Percentiles rank a stretch among this genome's conserved stretches.
These are phyloP conservation scores for Teratosphaeria viscida DNA, from an alignment of 2,329 filamentous ascomycete genomes.

Conservation along the genomic window DNA sequence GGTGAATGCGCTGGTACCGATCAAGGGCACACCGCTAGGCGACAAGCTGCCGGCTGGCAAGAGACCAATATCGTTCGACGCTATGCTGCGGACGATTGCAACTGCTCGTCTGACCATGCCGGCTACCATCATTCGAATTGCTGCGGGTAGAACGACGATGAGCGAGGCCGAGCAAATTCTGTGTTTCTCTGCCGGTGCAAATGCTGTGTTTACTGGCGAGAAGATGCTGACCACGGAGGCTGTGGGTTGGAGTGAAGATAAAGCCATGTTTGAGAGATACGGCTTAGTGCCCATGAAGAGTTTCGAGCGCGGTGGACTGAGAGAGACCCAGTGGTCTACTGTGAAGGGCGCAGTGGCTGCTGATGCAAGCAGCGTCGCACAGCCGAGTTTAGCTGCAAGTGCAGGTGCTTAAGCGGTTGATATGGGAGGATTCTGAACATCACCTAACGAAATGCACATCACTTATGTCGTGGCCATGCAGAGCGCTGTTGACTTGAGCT, in stretches of 20 bases:
- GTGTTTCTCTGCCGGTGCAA: conserved; percentile 84
- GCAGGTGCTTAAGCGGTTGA: neutral
- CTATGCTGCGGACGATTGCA: conserved; percentile 71
- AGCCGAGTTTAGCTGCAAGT: neutral
- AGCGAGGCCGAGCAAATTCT: conserved; percentile 79
- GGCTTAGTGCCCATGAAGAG: conserved; percentile 64
- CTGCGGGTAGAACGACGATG: conserved; percentile 75
- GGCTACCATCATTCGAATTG: conserved; percentile 73
- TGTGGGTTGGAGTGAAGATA: conserved; percentile 84
- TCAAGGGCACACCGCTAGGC: conserved; percentile 78
- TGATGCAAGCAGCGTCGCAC: neutral
- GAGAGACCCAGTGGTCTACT: conserved; percentile 19
- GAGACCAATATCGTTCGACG: conserved; percentile 61
- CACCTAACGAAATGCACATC: neutral
- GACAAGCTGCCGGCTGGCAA: conserved; percentile 40
- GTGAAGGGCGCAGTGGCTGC: conserved; percentile 8
- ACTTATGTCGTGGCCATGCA: neutral
- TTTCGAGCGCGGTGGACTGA: conserved; percentile 25
- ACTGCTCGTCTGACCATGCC: conserved; percentile 78
- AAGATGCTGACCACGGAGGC: conserved; percentile 93
- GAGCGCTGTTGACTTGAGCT: neutral
- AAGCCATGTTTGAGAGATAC: conserved; percentile 72
- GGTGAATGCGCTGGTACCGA: conserved; percentile 82
- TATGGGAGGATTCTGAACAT: neutral
- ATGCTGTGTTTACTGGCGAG: conserved; percentile 90